Conservation (phyloP, 106 monocot genomes). For the Posidonia australis region DNA sequence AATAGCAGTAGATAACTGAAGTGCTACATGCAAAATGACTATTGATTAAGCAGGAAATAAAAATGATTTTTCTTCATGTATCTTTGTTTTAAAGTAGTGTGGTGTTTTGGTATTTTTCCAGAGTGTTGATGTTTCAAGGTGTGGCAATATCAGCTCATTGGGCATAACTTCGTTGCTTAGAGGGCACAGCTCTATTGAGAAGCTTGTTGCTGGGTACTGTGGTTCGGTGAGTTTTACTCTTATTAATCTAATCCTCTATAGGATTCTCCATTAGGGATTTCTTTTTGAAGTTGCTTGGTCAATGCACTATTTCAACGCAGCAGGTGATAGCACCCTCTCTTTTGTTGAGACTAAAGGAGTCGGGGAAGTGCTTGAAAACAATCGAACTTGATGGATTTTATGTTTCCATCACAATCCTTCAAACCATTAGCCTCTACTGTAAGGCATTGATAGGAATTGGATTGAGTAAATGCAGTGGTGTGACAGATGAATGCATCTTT, state of each 20-base stretch:
- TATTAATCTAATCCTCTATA: not conserved
- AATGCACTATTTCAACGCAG: conserved; percentile 7
- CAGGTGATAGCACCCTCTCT: conserved; percentile 44
- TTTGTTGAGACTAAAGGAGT: conserved; percentile 37
- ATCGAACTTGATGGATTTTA: conserved; percentile 59
- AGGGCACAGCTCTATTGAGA: conserved; percentile 46
- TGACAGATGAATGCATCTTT: conserved; percentile 56
- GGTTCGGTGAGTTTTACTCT: conserved; percentile 29
- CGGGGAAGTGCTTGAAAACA: conserved; percentile 27
- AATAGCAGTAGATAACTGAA: too few relatives aligned
- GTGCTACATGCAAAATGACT: too few relatives aligned
- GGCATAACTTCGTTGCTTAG: conserved; percentile 55
- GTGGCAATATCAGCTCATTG: conserved; percentile 43
- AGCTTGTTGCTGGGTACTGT: conserved; percentile 56
- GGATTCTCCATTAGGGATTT: not conserved
- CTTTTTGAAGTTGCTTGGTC: not conserved
- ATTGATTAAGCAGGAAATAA: not conserved
- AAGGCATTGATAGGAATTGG: conserved; percentile 64
- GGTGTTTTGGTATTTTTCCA: conserved; percentile 24
- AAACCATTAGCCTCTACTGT: conserved; percentile 40
- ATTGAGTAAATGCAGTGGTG: conserved; percentile 66
- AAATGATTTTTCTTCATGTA: not conserved
- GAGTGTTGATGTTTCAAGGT: conserved; percentile 65
- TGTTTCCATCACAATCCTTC: conserved; percentile 35
- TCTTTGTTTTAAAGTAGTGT: not conserved